These are phyloP conservation scores for Ceratobasidium theobromae DNA, from an alignment of 1,284 basidiomycete species.

Conservation along the genomic window DNA sequence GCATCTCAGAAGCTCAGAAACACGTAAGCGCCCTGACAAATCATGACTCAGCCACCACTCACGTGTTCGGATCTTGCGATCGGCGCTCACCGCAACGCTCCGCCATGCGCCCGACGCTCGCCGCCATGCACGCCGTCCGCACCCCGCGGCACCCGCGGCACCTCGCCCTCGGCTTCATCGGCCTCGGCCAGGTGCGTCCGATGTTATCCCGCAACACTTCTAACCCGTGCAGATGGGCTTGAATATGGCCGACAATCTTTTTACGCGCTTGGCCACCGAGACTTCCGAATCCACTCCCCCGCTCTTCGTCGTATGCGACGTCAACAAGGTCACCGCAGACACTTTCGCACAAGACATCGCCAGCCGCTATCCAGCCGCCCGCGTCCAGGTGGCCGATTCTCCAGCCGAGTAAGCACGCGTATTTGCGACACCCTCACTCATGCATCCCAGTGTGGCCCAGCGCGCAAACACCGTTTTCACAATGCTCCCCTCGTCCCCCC, in stretches of 20 bases:
- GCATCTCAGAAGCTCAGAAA: background rate
- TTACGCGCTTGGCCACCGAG: slow-evolving; percentile 38
- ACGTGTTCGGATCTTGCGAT: background rate
- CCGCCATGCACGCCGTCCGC: background rate
- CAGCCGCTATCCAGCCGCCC: slow-evolving; percentile 57
- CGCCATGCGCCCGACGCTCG: slow-evolving; percentile 5
- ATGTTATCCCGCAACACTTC: background rate
- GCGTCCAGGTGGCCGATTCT: slow-evolving; percentile 57
- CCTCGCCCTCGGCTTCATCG: slow-evolving; percentile 69
- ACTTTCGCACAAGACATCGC: slow-evolving; percentile 59
- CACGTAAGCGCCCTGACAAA: slow-evolving; percentile 20
- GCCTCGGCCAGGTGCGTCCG: slow-evolving; percentile 53
- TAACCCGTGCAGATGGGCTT: slow-evolving; percentile 62
- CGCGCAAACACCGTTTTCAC: slow-evolving; percentile 72
- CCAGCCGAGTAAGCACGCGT: slow-evolving; percentile 62
- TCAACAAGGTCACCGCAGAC: slow-evolving; percentile 58
- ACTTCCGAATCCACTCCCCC: slow-evolving; percentile 32
- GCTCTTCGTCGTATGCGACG: slow-evolving; percentile 75
- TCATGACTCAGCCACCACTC: too few species aligned
- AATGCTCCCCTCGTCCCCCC: slow-evolving; percentile 85
- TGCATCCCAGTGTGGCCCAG: slow-evolving; percentile 54
- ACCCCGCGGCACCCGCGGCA: slow-evolving; percentile 45
- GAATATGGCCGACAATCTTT: slow-evolving; percentile 79
- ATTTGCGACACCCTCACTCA: slow-evolving; percentile 9
- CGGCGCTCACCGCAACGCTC: background rate